Evolutionary conservation across 345 rosid genomes (phyloP).

Genomic region (Rhizophora apiculata): DNA sequence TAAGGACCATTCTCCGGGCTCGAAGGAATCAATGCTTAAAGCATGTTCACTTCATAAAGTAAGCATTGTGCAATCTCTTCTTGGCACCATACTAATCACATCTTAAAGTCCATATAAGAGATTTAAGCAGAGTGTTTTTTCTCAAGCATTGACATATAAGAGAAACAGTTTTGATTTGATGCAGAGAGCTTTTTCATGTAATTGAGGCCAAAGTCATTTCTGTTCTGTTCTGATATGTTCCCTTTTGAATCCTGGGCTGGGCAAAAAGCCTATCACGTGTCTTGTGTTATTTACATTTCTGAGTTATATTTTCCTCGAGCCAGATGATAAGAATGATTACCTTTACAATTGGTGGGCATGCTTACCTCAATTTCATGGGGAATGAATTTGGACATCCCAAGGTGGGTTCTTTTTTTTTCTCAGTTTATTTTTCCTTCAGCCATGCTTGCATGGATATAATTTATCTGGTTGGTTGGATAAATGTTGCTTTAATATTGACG

Average conservation of each 20-base stretch:
- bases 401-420: constrained; percentile 40
- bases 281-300: neutral
- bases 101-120: neutral
- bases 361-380: constrained; percentile 96
- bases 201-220: neutral
- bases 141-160: neutral
- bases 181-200: neutral
- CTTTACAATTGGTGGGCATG: constrained; percentile 72
- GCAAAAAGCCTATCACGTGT: neutral
- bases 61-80: constrained; percentile 8
- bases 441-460: no score
- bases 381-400: constrained; percentile 96
- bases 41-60: constrained; percentile 79
- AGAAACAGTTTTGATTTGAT: neutral
- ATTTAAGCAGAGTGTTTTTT: neutral
- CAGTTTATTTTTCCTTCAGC: neutral
- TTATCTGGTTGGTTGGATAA: neutral
- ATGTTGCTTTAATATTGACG: neutral
- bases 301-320: constrained; percentile 23
- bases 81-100: neutral
- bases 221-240: neutral
- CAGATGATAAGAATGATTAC: constrained; percentile 92
- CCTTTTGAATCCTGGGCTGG: neutral
- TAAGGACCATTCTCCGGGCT: constrained; percentile 45
- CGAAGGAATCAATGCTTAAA: constrained; percentile 44